These are phyloP conservation scores for Bretschneidera sinensis DNA, from an alignment of 345 rosid species.

Conservation along the genomic window DNA sequence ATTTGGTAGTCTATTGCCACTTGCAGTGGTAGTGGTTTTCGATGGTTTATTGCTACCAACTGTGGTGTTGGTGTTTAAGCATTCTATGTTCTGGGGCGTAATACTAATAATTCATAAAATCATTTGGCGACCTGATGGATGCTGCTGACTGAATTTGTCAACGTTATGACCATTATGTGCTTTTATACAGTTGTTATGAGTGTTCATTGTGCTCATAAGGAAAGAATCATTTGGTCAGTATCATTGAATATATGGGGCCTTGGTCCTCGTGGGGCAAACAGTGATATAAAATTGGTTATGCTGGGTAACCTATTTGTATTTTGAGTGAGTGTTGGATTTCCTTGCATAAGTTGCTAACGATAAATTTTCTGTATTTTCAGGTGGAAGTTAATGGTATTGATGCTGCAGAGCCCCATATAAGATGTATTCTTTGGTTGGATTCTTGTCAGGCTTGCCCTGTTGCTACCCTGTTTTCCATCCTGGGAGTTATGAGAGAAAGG, in stretches of 20 bases:
- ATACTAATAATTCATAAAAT: no score
- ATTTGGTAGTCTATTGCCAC: neutral
- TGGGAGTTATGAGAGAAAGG: slow-evolving; percentile 5
- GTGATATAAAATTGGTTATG: no score
- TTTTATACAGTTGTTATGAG: neutral
- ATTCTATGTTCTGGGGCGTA: no score
- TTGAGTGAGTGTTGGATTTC: no score
- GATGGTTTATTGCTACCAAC: neutral
- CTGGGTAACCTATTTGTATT: no score
- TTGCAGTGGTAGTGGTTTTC: no score
- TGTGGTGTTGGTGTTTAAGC: neutral
- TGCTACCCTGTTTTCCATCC: slow-evolving; percentile 14
- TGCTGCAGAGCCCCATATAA: slow-evolving; percentile 4
- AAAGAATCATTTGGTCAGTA: no score
- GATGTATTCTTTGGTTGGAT: slow-evolving; percentile 12
- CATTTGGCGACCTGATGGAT: neutral
- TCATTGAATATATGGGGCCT: no score
- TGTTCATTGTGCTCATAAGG: neutral
- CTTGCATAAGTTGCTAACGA: no score
- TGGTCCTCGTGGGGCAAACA: no score
- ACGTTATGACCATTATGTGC: neutral
- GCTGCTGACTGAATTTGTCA: neutral
- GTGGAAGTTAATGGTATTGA: slow-evolving; percentile 10
- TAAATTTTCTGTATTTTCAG: slow-evolving; percentile 12
- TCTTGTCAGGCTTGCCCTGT: slow-evolving; percentile 9